Base-by-base conservation (phyloP, 2,329 filamentous ascomycete species). In the Trichoderma atroviride region DNA sequence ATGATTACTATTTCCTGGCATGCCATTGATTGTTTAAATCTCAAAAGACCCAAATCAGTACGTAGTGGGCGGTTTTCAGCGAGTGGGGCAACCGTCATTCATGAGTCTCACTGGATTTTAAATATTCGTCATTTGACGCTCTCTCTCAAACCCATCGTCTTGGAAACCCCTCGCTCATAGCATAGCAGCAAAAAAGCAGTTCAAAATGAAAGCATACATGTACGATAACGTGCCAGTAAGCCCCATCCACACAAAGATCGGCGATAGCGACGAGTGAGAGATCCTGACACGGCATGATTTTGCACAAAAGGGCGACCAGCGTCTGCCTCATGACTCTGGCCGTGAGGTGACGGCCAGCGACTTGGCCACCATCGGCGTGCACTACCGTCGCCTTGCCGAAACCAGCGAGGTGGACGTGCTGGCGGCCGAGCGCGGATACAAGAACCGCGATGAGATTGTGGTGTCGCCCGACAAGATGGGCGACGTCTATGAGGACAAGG, bases 381-480 rank as follows among this genome's bases (percentile, higher is more conserved):
- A 93, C 56, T 96, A 96, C 85, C 89, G 88, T 79, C 84, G 87
- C 77, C 88, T 92, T 74, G 83, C 89, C 14, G 82, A 88, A 40
- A 78, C 94, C 60, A 81, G 84, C 37, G 84, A 85, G 31, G 94
- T 98, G 52, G 86, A 98, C 79, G 79, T 82, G 55, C 87, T 99
- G 56, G 95, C 96, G 3, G 74, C 81, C 4, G 83, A 91, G 73
- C 91, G 95, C 70, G 86, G 88, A 75, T 98, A 99, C 86, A 94
- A 92, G 84, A 97, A 98, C 84, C 92, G 95, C 69, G 96, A 99
- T 83, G 90, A 96, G 82, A 92, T 98, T 79, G 92, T 88, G 70
- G 92, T 99, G 27, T 96, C 93, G 9, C 95, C 94, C 0, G 84
- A 89, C 72, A 91, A 89, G 72, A 93, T 98, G 91, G 94, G 93